Percentiles rank a stretch among this genome's conserved stretches.
Evolutionary conservation across 768 basidiomycete species (phyloP).

Genomic region (Russula abietina): DNA sequence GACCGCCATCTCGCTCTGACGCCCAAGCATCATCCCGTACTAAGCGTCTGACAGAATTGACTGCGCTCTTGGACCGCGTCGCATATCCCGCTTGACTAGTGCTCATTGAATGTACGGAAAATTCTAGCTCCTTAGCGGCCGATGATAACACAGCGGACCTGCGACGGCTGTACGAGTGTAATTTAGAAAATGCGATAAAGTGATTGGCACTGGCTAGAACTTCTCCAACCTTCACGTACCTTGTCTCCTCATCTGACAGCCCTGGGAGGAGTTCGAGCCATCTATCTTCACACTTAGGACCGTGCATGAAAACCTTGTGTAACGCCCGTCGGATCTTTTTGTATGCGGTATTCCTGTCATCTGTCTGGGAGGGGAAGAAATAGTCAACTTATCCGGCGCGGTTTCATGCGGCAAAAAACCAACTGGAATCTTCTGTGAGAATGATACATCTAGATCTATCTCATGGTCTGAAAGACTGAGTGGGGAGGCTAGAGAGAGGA

Average conservation of each 20-base stretch:
- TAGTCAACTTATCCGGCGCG: not conserved
- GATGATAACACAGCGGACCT: slow-evolving; percentile 41
- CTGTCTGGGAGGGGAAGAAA: not conserved
- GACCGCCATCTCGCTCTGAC: not conserved
- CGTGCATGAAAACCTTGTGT: slow-evolving; percentile 34
- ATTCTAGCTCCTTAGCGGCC: slow-evolving; percentile 45
- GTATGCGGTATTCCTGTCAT: slow-evolving; percentile 30
- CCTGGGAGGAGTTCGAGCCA: slow-evolving; percentile 29
- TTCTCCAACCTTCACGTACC: not conserved
- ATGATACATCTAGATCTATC: slow-evolving; percentile 36
- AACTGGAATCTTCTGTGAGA: slow-evolving; percentile 42
- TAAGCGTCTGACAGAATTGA: slow-evolving; percentile 7
- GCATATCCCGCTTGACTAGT: slow-evolving; percentile 47
- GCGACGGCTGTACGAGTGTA: not conserved
- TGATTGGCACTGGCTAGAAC: not conserved
- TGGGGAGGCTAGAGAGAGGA: slow-evolving; percentile 4
- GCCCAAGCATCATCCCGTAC: slow-evolving; percentile 1
- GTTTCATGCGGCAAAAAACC: not conserved
- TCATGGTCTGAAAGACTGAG: slow-evolving; percentile 30
- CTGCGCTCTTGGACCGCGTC: slow-evolving; percentile 20
- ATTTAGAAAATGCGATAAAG: not conserved
- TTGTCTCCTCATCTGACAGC: slow-evolving; percentile 29
- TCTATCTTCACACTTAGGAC: slow-evolving; percentile 24
- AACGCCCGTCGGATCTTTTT: slow-evolving; percentile 38
- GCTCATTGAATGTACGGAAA: slow-evolving; percentile 42